A percentile compares a stretch with the other conserved stretches of the same genome.
Evolutionary conservation across 208 protist species (phyloP).

Genomic region (Leishmania braziliensis): DNA sequence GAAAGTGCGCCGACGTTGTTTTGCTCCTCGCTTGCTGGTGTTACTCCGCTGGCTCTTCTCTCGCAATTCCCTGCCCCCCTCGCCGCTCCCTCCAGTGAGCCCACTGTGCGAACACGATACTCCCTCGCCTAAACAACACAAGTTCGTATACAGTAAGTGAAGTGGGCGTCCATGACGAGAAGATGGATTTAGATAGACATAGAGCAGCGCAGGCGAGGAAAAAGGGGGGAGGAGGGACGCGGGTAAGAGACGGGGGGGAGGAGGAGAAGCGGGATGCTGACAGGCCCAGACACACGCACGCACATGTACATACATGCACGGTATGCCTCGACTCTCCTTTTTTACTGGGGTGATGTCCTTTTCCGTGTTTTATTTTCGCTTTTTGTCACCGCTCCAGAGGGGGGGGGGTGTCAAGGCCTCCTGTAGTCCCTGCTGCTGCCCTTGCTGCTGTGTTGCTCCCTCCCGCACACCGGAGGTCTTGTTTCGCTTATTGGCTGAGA

Average conservation of each 20-base stretch:
- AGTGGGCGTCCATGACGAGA: neutral
- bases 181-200: neutral
- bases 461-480: too few species aligned
- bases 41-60: neutral
- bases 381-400: neutral
- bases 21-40: neutral
- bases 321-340: too few species aligned
- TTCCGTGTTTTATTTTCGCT: neutral
- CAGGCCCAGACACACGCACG: neutral
- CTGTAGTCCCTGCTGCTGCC: too few species aligned
- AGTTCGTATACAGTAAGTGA: neutral
- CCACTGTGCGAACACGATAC: neutral
- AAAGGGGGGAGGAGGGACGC: neutral
- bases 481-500: too few species aligned
- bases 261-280: neutral
- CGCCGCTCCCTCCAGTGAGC: neutral
- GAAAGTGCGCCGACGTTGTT: neutral
- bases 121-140: neutral
- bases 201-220: neutral
- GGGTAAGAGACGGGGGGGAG: neutral
- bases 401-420: too few species aligned
- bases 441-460: too few species aligned
- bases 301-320: neutral
- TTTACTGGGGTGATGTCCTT: too few species aligned
- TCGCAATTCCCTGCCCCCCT: neutral